Evolutionary conservation across 2,329 filamentous ascomycete species (phyloP).

Genomic region (Verticillium nonalfalfae): DNA sequence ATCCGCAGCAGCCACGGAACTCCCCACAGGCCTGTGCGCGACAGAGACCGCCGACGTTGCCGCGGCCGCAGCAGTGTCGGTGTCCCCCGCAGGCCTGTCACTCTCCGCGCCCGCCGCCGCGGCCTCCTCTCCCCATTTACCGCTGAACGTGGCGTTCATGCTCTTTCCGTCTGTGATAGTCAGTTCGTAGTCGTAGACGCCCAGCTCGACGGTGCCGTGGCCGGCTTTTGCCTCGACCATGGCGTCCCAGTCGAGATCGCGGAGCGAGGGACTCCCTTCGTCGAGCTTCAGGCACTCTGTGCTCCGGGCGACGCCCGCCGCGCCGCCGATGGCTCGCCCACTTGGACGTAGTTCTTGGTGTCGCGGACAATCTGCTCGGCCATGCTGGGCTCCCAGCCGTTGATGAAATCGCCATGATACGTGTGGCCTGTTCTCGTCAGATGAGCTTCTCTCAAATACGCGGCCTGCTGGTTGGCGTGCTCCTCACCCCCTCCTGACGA

Average conservation of each 20-base stretch:
- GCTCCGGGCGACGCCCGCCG: background rate
- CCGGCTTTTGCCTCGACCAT: background rate
- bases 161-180: slow-evolving; percentile 2
- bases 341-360: background rate
- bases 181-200: background rate
- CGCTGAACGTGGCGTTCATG: slow-evolving; percentile 2
- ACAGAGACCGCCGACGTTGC: no score
- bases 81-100: background rate
- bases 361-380: slow-evolving; percentile 1
- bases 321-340: background rate
- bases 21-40: no score
- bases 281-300: background rate
- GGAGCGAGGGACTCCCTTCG: background rate
- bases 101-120: background rate
- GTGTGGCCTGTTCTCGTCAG: background rate
- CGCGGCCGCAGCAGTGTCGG: no score
- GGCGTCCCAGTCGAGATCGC: background rate
- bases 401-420: slow-evolving; percentile 2
- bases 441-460: no score
- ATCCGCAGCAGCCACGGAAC: no score
- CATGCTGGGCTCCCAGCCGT: slow-evolving; percentile 1
- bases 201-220: slow-evolving; percentile 1
- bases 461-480: no score
- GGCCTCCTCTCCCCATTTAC: slow-evolving; percentile 1
- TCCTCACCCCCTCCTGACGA: background rate